Evolutionary conservation across 2,329 filamentous ascomycete species (phyloP).

Genomic region (Penicillium sp.): DNA sequence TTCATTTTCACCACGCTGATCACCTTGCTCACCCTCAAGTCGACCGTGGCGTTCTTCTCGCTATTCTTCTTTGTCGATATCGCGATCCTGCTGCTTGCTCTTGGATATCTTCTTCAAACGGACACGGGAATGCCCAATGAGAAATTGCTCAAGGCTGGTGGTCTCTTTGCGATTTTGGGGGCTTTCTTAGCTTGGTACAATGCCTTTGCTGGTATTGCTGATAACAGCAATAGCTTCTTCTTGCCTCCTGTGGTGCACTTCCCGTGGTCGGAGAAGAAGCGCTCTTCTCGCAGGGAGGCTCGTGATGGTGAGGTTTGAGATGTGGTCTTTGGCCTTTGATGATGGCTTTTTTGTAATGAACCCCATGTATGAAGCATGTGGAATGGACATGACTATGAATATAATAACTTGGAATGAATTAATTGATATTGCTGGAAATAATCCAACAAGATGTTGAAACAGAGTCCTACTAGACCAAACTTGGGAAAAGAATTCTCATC

Average conservation of each 20-base stretch:
- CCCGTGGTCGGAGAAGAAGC: constrained; percentile 25
- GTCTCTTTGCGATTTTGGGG: constrained; percentile 55
- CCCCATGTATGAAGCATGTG: not conserved
- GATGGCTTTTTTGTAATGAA: not conserved
- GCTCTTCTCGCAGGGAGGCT: not conserved
- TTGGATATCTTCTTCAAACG: constrained; percentile 57
- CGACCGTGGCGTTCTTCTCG: constrained; percentile 72
- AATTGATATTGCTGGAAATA: not conserved
- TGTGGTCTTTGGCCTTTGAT: not conserved
- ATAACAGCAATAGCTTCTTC: constrained; percentile 48
- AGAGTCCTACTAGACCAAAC: no score
- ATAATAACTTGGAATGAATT: not conserved
- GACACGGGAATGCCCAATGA: constrained; percentile 12
- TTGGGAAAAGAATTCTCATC: no score
- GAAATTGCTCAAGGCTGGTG: constrained; percentile 46
- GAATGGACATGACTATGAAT: not conserved
- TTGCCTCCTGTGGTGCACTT: constrained; percentile 27
- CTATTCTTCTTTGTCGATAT: constrained; percentile 75
- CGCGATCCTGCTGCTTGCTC: constrained; percentile 69
- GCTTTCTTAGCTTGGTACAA: constrained; percentile 60
- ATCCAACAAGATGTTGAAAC: no score
- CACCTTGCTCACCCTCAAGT: constrained; percentile 70
- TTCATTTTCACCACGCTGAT: constrained; percentile 78
- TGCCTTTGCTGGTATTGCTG: constrained; percentile 57
- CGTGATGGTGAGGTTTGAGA: constrained; percentile 1